phyloP scores from a whole-genome alignment of 2,329 filamentous ascomycete species.

The Trichophyton benhamiae region DNA sequence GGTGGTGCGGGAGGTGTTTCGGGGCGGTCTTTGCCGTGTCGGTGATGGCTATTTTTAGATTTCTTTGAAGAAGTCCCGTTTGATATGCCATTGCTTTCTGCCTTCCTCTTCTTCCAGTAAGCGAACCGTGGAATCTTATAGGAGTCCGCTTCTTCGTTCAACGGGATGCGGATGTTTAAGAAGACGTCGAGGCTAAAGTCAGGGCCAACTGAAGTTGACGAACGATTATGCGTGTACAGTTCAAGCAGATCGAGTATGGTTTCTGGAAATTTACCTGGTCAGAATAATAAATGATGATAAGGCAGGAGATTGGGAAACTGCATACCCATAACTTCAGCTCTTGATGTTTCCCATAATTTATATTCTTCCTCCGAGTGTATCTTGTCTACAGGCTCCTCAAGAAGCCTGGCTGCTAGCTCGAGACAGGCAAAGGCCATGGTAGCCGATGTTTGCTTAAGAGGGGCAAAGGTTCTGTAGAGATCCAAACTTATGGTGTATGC shows the following conservation, averaged over 20 bases:
- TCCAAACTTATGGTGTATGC: slow-evolving; percentile 79
- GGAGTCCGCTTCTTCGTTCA: slow-evolving; percentile 69
- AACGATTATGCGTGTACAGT: slow-evolving; percentile 75
- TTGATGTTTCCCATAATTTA: slow-evolving; percentile 37
- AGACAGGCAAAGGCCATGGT: slow-evolving; percentile 72
- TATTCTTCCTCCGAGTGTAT: slow-evolving; percentile 39
- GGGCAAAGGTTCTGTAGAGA: slow-evolving; percentile 83
- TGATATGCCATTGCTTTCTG: slow-evolving; percentile 11
- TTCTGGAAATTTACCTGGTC: slow-evolving; percentile 40
- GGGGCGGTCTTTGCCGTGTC: slow-evolving; percentile 10
- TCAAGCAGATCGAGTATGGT: slow-evolving; percentile 83
- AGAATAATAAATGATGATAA: slow-evolving; percentile 19
- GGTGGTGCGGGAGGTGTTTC: slow-evolving; percentile 17
- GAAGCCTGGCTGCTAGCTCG: slow-evolving; percentile 64
- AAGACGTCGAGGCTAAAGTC: slow-evolving; percentile 64
- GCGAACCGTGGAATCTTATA: slow-evolving; percentile 52
- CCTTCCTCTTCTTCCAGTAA: slow-evolving; percentile 33
- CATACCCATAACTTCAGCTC: slow-evolving; percentile 38
- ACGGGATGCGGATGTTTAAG: slow-evolving; percentile 70
- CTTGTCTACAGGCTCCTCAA: slow-evolving; percentile 42
- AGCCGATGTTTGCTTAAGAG: slow-evolving; percentile 78
- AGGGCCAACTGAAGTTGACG: slow-evolving; percentile 60
- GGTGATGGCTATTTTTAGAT: slow-evolving; percentile 10
- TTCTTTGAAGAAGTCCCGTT: slow-evolving; percentile 14
- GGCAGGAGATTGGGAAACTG: background rate